These are phyloP conservation scores for Phytophthora kernoviae DNA, from an alignment of 352 stramenopile species.

Conservation along the genomic window DNA sequence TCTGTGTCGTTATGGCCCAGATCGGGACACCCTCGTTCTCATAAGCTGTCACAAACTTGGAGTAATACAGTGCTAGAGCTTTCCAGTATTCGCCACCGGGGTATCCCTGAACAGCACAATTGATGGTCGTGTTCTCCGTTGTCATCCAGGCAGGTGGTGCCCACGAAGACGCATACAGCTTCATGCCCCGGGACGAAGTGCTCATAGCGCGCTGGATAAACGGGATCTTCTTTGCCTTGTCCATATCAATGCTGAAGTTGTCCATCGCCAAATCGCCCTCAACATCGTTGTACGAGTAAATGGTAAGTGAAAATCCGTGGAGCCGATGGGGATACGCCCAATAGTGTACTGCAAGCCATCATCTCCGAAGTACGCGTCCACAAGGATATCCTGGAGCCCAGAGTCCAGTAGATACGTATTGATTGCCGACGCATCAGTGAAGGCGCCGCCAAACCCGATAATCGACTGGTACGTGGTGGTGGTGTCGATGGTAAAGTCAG, in stretches of 20 bases:
- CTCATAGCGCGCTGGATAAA: conserved; percentile 67
- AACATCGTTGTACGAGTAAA: conserved; percentile 89
- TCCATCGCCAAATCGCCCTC: conserved; percentile 79
- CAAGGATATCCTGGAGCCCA: conserved; percentile 61
- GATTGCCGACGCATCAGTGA: conserved; percentile 86
- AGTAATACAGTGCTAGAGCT: conserved; percentile 85
- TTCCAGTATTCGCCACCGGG: conserved; percentile 68
- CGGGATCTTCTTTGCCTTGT: conserved; percentile 81
- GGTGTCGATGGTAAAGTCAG: conserved; percentile 57
- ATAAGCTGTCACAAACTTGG: conserved; percentile 87
- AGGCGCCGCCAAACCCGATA: conserved; percentile 88
- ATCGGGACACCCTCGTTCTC: conserved; percentile 66
- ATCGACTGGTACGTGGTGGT: conserved; percentile 77
- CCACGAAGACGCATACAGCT: conserved; percentile 82
- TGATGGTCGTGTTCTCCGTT: conserved; percentile 59
- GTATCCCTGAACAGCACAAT: conserved; percentile 59
- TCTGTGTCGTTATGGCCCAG: conserved; percentile 88
- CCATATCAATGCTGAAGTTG: conserved; percentile 86
- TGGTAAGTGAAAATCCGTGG: conserved; percentile 80
- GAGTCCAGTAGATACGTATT: conserved; percentile 73
- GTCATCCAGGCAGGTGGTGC: conserved; percentile 89
- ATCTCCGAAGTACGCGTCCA: conserved; percentile 86
- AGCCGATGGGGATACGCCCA: conserved; percentile 84
- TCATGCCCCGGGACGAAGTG: conserved; percentile 48
- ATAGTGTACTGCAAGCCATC: conserved; percentile 84